phyloP scores from a whole-genome alignment of 805 yeast species.

The Zygosaccharomyces siamensis region DNA sequence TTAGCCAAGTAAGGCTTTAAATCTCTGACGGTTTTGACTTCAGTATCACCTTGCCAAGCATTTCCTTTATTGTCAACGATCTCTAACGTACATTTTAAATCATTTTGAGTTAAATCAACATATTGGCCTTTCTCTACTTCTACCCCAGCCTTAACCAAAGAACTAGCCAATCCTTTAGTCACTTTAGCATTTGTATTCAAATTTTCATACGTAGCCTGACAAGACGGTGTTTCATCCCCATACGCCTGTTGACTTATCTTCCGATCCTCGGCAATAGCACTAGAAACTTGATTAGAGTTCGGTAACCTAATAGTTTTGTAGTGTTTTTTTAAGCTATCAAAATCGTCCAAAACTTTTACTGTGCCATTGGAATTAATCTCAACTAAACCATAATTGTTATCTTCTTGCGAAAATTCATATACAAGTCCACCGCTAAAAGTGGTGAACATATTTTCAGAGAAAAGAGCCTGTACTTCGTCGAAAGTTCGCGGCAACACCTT shows the following conservation, averaged over 20 bases:
- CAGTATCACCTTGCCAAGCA: slow-evolving; percentile 19
- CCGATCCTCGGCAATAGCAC: slow-evolving; percentile 5
- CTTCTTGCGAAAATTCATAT: slow-evolving; percentile 75
- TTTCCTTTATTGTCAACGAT: slow-evolving; percentile 44
- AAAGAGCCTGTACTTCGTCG: slow-evolving; percentile 68
- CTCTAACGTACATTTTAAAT: slow-evolving; percentile 40
- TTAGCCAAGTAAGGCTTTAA: not conserved
- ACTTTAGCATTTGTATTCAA: slow-evolving; percentile 39
- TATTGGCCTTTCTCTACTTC: slow-evolving; percentile 45
- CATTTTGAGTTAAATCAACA: slow-evolving; percentile 42
- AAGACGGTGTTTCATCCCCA: slow-evolving; percentile 27
- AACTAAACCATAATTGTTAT: slow-evolving; percentile 75
- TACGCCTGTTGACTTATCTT: not conserved
- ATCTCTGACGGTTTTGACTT: slow-evolving; percentile 11
- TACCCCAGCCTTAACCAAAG: slow-evolving; percentile 48
- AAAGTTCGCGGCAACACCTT: slow-evolving; percentile 72
- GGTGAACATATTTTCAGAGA: slow-evolving; percentile 64
- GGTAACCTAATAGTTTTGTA: slow-evolving; percentile 37
- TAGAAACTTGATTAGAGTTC: slow-evolving; percentile 18
- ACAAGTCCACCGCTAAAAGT: slow-evolving; percentile 83
- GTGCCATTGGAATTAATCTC: slow-evolving; percentile 42
- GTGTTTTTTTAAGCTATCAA: slow-evolving; percentile 44
- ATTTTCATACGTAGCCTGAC: slow-evolving; percentile 41
- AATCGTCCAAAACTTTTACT: slow-evolving; percentile 45
- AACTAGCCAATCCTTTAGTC: slow-evolving; percentile 41